Evolutionary conservation across 805 yeast genomes (phyloP).

Genomic region (Suhomyces kilbournensis): DNA sequence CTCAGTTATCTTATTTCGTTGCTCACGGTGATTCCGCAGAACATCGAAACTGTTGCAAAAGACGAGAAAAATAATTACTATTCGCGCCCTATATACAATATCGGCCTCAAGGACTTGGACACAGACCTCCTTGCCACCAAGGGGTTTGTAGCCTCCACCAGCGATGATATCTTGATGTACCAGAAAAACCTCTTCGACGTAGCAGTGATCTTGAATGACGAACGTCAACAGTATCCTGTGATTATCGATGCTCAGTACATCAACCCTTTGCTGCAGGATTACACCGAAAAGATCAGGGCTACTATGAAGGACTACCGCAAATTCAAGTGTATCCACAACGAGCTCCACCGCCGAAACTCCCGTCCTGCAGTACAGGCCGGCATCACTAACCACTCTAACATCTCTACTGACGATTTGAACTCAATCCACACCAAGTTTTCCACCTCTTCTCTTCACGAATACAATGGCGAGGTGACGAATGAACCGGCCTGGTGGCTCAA

Average conservation of each 20-base stretch:
- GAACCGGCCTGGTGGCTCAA: slow-evolving; percentile 45
- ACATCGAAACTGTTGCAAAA: slow-evolving; percentile 30
- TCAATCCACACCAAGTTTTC: slow-evolving; percentile 31
- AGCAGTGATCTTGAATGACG: slow-evolving; percentile 25
- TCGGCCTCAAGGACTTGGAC: slow-evolving; percentile 58
- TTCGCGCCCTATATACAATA: slow-evolving; percentile 56
- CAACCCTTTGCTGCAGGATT: slow-evolving; percentile 8
- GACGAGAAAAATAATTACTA: slow-evolving; percentile 14
- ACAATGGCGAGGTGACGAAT: slow-evolving; percentile 6
- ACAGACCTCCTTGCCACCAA: slow-evolving; percentile 13
- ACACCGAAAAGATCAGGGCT: slow-evolving; percentile 19
- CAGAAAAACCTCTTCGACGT: slow-evolving; percentile 51
- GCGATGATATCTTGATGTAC: slow-evolving; percentile 62
- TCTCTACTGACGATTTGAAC: slow-evolving; percentile 25
- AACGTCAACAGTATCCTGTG: slow-evolving; percentile 10
- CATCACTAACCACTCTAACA: slow-evolving; percentile 13
- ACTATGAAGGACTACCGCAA: slow-evolving; percentile 38
- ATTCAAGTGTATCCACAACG: slow-evolving; percentile 31
- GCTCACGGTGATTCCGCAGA: slow-evolving; percentile 62
- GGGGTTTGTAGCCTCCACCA: slow-evolving; percentile 59
- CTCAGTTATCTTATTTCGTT: slow-evolving; percentile 58
- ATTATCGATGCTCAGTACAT: slow-evolving; percentile 9
- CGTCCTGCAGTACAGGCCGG: slow-evolving; percentile 1
- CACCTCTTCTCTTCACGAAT: slow-evolving; percentile 3
- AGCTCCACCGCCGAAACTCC: slow-evolving; percentile 1